Conservation (phyloP, 2,329 filamentous ascomycete genomes). For the Penicillium sp. region DNA sequence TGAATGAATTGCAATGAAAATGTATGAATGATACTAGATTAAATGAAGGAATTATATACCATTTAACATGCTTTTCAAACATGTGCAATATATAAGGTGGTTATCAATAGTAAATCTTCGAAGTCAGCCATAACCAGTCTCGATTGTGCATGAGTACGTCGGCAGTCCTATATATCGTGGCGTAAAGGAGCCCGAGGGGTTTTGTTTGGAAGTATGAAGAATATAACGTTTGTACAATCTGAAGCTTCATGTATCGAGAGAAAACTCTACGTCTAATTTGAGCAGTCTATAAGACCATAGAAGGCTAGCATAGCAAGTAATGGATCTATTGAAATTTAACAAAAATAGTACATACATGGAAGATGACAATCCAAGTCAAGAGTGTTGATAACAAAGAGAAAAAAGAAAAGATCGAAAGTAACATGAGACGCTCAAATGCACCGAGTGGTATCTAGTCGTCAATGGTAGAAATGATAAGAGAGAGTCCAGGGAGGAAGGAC, state of each 20-base stretch:
- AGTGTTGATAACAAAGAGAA: background rate
- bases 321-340: background rate
- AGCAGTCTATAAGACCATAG: background rate
- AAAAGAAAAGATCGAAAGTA: conserved; percentile 8
- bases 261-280: background rate
- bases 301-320: background rate
- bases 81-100: background rate
- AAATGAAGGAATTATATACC: background rate
- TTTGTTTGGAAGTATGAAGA: background rate
- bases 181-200: no score
- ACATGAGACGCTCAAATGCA: conserved; percentile 27
- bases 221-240: background rate
- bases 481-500: background rate
- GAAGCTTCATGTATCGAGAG: background rate
- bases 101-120: background rate
- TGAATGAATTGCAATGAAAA: background rate
- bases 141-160: background rate
- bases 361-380: background rate
- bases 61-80: background rate
- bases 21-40: background rate
- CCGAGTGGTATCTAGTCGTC: conserved; percentile 29
- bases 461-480: conserved; percentile 11
- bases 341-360: background rate
- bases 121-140: background rate
- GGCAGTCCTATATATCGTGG: background rate